Conservation (phyloP, 163 green algal genomes). For the Coccomyxa subellipsoidea region DNA sequence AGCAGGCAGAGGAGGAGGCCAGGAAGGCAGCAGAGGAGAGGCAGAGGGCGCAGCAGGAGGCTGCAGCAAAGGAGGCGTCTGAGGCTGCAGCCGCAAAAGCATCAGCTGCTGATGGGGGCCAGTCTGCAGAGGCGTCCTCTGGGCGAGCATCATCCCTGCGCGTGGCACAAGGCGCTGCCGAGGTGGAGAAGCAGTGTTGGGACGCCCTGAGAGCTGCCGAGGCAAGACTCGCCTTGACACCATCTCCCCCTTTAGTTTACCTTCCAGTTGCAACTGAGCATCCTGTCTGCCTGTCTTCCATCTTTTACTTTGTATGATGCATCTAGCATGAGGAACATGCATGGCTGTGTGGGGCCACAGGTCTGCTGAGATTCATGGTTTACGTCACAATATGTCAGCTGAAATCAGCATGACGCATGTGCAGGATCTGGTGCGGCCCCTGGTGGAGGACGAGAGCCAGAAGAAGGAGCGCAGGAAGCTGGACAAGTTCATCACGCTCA, state of each 20-base stretch:
- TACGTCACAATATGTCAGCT: too few relatives aligned
- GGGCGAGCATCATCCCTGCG: not conserved
- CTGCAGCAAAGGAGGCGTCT: not conserved
- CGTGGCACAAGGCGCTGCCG: not conserved
- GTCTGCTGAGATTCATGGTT: too few relatives aligned
- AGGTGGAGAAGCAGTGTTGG: not conserved
- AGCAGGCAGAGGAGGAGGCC: not conserved
- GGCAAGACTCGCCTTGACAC: not conserved
- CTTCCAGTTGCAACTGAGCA: too few relatives aligned
- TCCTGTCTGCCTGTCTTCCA: too few relatives aligned
- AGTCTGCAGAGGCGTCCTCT: not conserved
- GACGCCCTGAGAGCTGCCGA: not conserved
- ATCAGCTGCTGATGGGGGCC: not conserved
- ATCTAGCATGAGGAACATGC: too few relatives aligned
- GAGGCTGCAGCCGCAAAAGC: not conserved
- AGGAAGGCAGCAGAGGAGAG: not conserved
- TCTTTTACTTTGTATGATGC: too few relatives aligned
- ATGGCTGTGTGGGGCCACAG: too few relatives aligned
- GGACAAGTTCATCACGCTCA: conserved; percentile 70
- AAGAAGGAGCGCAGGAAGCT: conserved; percentile 53
- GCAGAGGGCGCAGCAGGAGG: conserved; percentile 1
- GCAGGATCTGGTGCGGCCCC: not conserved
- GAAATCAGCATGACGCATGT: not conserved
- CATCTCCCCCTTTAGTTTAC: too few relatives aligned
- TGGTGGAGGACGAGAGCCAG: conserved; percentile 15